Evolutionary conservation across 2,329 filamentous ascomycete species (phyloP).

Genomic region (Alternaria incomplexa): DNA sequence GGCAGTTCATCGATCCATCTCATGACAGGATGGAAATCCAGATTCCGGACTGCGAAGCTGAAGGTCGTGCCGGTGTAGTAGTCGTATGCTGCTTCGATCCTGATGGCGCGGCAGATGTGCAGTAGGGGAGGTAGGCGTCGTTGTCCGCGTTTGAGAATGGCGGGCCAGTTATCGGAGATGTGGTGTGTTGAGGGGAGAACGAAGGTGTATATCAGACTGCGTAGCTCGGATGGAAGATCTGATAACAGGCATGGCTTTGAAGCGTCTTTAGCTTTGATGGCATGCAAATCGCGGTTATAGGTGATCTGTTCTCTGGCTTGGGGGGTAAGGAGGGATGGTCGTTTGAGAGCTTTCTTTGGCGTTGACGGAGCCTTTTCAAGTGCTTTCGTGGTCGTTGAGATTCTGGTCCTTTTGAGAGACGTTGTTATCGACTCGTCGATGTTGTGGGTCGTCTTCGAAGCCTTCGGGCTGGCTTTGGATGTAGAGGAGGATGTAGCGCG

Average conservation of each 20-base stretch:
- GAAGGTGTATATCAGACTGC: slow-evolving; percentile 8
- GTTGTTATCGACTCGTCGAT: not conserved
- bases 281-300: slow-evolving; percentile 6
- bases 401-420: not conserved
- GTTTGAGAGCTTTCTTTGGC: slow-evolving; percentile 5
- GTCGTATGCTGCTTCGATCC: slow-evolving; percentile 35
- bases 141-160: not conserved
- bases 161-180: not conserved
- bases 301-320: slow-evolving; percentile 1
- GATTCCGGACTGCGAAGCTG: slow-evolving; percentile 17
- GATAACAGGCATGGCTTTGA: slow-evolving; percentile 3
- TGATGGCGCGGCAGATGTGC: slow-evolving; percentile 30
- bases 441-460: not conserved
- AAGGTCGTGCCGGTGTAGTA: slow-evolving; percentile 32
- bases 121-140: slow-evolving; percentile 12
- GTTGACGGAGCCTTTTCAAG: not conserved
- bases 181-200: slow-evolving; percentile 8
- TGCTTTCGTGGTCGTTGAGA: not conserved
- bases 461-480: slow-evolving; percentile 4
- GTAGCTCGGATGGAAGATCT: slow-evolving; percentile 8
- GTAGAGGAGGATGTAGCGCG: slow-evolving; percentile 26
- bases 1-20: slow-evolving; percentile 25
- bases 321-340: slow-evolving; percentile 5
- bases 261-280: not conserved
- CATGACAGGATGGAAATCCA: slow-evolving; percentile 20